Evolutionary conservation across 495 filamentous ascomycete genomes (phyloP).

Genomic region (Rusavskia elegans): DNA sequence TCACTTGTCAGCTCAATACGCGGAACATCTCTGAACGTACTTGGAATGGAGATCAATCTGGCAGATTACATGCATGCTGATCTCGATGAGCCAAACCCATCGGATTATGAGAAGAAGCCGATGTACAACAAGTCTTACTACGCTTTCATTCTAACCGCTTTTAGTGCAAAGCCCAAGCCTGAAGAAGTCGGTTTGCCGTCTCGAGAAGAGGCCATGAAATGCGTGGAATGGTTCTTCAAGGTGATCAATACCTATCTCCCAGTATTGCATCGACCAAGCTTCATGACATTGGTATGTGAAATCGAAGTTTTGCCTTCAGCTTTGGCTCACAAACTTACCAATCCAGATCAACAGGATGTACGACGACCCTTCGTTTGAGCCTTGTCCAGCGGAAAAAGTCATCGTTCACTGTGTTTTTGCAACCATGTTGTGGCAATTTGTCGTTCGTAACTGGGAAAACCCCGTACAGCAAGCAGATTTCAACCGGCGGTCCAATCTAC

Average conservation of each 20-base stretch:
- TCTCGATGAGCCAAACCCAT: conserved; percentile 39
- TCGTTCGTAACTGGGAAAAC: conserved; percentile 40
- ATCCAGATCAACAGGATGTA: conserved; percentile 24
- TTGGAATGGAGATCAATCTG: conserved; percentile 64
- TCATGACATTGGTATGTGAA: conserved; percentile 42
- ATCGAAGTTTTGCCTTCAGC: no score
- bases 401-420: conserved; percentile 65
- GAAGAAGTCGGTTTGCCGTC: conserved; percentile 39
- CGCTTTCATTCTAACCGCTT: conserved; percentile 43
- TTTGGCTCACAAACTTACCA: no score
- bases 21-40: conserved; percentile 54
- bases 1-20: conserved; percentile 54
- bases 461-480: conserved; percentile 30
- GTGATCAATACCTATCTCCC: conserved; percentile 58
- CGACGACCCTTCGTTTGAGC: conserved; percentile 41
- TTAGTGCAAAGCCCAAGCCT: conserved; percentile 39
- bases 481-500: conserved; percentile 48
- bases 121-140: conserved; percentile 54
- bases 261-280: conserved; percentile 53
- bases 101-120: conserved; percentile 20
- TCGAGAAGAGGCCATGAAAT: conserved; percentile 39
- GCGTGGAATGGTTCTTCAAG: conserved; percentile 56
- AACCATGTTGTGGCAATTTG: conserved; percentile 59
- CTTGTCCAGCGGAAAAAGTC: conserved; percentile 48
- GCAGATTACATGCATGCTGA: conserved; percentile 51